These are phyloP conservation scores for Hordeum marinum DNA, from an alignment of 176 grass and related monocot species.

Conservation along the genomic window DNA sequence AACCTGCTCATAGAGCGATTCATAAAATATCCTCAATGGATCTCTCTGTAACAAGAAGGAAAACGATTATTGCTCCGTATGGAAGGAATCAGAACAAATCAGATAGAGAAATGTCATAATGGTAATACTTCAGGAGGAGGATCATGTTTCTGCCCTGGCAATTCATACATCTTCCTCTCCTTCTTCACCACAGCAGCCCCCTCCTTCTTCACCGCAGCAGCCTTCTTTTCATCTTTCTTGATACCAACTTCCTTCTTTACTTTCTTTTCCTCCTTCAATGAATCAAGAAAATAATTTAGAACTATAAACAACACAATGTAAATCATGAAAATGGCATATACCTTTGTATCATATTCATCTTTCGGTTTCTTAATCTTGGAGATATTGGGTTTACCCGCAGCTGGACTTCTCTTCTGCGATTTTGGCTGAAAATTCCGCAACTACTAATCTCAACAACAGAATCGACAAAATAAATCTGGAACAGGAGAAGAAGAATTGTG, in stretches of 20 bases:
- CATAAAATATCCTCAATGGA: constrained; percentile 94
- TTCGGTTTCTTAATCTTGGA: constrained; percentile 49
- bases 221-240: constrained; percentile 25
- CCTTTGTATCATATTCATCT: constrained; percentile 42
- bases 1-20: constrained; percentile 77
- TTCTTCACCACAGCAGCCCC: constrained; percentile 25
- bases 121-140: constrained; percentile 73
- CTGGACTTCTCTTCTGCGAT: constrained; percentile 23
- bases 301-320: constrained; percentile 11
- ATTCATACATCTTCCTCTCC: constrained; percentile 70
- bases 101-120: constrained; percentile 22
- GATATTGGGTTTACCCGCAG: constrained; percentile 13
- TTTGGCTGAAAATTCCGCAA: constrained; percentile 20
- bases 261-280: constrained; percentile 44
- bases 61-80: not conserved
- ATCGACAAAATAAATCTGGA: constrained; percentile 1
- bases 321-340: constrained; percentile 1
- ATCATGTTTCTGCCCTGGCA: constrained; percentile 96
- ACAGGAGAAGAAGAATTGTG: not conserved
- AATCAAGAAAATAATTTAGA: constrained; percentile 14
- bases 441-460: not conserved
- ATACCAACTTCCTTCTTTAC: constrained; percentile 28
- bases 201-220: not conserved
- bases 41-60: constrained; percentile 65
- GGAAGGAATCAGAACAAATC: not conserved